These are phyloP conservation scores for Penicillium griseofulvum DNA, from an alignment of 2,329 filamentous ascomycete genomes.

Conservation along the genomic window DNA sequence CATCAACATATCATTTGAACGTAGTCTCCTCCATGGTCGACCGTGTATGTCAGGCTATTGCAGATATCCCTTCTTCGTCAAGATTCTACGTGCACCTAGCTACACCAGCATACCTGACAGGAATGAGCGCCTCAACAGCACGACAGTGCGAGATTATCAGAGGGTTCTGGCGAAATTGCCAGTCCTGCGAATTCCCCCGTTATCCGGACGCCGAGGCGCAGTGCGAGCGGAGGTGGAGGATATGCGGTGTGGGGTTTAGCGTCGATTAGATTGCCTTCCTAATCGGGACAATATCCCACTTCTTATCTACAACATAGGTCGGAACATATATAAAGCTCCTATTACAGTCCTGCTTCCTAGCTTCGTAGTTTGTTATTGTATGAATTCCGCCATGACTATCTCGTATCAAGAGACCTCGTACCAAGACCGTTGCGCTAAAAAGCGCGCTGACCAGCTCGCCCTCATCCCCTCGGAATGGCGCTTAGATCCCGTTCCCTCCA, in stretches of 20 bases:
- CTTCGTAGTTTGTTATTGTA: neutral
- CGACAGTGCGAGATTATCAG: constrained; percentile 38
- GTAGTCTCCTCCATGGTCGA: constrained; percentile 34
- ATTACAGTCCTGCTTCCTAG: neutral
- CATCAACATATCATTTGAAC: constrained; percentile 4
- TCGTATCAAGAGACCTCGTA: constrained; percentile 26
- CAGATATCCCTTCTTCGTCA: constrained; percentile 32
- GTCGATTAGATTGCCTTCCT: constrained; percentile 21
- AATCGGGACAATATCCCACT: constrained; percentile 24
- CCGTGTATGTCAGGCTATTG: constrained; percentile 37
- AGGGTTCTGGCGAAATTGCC: constrained; percentile 42
- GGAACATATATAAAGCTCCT: neutral
- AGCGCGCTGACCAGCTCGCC: constrained; percentile 22
- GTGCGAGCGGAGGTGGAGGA: constrained; percentile 38
- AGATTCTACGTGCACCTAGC: constrained; percentile 44
- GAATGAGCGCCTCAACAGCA: constrained; percentile 33
- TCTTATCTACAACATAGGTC: constrained; percentile 15
- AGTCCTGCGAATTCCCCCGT: constrained; percentile 37
- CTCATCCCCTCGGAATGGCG: constrained; percentile 27
- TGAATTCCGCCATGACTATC: neutral
- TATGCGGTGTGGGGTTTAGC: constrained; percentile 18
- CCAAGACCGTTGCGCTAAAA: constrained; percentile 23
- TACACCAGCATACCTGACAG: constrained; percentile 38
- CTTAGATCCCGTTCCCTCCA: constrained; percentile 20
- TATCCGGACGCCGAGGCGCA: constrained; percentile 34